phyloP scores from a whole-genome alignment of 306 rosid genomes.

The Gastrolobium villosum region DNA sequence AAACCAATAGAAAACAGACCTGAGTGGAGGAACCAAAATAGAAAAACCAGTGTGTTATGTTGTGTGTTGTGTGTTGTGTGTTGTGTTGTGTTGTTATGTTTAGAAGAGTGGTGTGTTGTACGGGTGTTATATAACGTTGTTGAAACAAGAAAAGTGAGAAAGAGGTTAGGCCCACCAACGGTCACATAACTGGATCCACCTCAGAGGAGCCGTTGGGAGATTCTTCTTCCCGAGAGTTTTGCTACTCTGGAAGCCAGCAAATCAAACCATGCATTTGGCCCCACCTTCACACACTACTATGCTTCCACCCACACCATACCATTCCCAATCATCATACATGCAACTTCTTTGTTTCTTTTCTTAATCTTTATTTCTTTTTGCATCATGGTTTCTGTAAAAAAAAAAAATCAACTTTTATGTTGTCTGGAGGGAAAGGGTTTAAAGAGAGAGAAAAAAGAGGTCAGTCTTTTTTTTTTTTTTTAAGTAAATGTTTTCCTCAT shows the following conservation, averaged over 20 bases:
- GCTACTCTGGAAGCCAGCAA: constrained; percentile 45
- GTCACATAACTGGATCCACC: constrained; percentile 54
- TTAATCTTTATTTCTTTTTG: too few relatives aligned
- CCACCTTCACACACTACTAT: constrained; percentile 34
- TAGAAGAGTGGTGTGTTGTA: neutral
- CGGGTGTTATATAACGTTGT: constrained; percentile 1
- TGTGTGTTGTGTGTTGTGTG: too few relatives aligned
- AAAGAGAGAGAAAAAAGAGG: too few relatives aligned
- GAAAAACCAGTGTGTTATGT: neutral
- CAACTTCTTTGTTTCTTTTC: neutral
- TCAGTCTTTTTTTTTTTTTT: too few relatives aligned
- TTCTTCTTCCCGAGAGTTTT: constrained; percentile 49
- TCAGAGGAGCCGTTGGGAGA: constrained; percentile 56
- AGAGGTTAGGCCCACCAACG: constrained; percentile 47
- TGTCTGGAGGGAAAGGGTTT: too few relatives aligned
- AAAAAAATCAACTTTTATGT: too few relatives aligned
- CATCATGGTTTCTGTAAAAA: too few relatives aligned
- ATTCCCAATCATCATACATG: neutral
- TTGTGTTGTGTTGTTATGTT: neutral
- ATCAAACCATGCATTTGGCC: neutral
- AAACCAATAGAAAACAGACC: neutral
- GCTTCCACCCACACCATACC: neutral
- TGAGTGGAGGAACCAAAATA: neutral
- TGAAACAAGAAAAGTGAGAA: neutral
- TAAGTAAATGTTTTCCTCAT: too few relatives aligned